These are phyloP conservation scores for Xylaria hypoxylon DNA, from an alignment of 2,329 filamentous ascomycete genomes.

Conservation along the genomic window DNA sequence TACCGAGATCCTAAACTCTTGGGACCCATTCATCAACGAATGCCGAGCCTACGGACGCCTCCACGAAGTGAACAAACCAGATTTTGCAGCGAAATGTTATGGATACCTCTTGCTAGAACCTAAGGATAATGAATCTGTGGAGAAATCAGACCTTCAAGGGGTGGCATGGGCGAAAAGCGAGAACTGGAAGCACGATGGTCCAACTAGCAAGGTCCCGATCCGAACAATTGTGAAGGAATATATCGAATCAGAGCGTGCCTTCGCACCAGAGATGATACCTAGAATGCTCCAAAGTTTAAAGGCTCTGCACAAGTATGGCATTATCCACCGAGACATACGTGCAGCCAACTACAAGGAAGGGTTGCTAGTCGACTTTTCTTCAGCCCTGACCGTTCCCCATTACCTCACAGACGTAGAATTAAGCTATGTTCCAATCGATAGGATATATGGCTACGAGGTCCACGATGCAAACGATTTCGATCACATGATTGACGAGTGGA, in stretches of 20 bases:
- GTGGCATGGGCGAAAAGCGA: not conserved
- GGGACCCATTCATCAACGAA: not conserved
- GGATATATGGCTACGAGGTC: not conserved
- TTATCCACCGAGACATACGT: not conserved
- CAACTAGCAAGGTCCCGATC: not conserved
- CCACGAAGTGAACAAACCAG: not conserved
- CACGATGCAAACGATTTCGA: not conserved
- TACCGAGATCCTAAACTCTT: not conserved
- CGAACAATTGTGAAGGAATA: not conserved
- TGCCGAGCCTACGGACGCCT: constrained; percentile 7
- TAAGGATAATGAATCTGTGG: not conserved
- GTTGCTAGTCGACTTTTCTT: not conserved
- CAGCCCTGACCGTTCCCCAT: not conserved
- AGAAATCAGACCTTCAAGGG: not conserved
- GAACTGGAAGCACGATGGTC: not conserved
- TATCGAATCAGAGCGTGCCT: not conserved
- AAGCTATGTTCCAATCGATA: not conserved
- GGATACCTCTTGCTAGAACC: not conserved
- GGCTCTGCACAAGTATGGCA: not conserved
- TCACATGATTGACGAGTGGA: not conserved
- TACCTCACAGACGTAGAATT: not conserved
- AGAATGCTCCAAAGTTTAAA: not conserved
- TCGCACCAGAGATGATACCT: not conserved
- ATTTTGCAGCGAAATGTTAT: not conserved
- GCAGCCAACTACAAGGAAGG: not conserved